Conservation (phyloP, 768 basidiomycete genomes). For the Lactarius sp. region DNA sequence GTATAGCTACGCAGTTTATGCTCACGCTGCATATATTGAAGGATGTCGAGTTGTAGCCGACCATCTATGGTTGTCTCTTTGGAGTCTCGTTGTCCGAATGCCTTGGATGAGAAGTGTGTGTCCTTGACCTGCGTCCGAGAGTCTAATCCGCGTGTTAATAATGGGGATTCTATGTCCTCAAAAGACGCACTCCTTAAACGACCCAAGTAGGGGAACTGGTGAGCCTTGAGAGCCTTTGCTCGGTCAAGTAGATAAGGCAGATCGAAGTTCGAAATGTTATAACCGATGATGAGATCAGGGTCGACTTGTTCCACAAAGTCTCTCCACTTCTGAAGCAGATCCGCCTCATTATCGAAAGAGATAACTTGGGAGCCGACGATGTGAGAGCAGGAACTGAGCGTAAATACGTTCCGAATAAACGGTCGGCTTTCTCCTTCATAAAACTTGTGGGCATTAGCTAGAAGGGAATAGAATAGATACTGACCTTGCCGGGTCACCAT, state of each 20-base stretch:
- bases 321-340: constrained; percentile 80
- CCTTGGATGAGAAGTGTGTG: constrained; percentile 97
- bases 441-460: not conserved
- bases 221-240: constrained; percentile 71
- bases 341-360: constrained; percentile 66
- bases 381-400: constrained; percentile 87
- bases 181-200: constrained; percentile 28
- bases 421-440: constrained; percentile 79
- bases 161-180: not conserved
- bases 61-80: constrained; percentile 91
- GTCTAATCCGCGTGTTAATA: constrained; percentile 41
- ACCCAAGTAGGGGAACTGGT: constrained; percentile 69
- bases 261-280: constrained; percentile 93
- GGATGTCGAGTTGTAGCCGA: constrained; percentile 88
- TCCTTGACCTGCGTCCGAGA: constrained; percentile 77
- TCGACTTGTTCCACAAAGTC: constrained; percentile 88
- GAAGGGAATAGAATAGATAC: not conserved
- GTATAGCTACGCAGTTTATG: constrained; percentile 97
- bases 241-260: constrained; percentile 94
- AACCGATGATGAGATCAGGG: constrained; percentile 94
- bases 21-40: constrained; percentile 98
- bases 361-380: constrained; percentile 98
- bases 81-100: constrained; percentile 94
- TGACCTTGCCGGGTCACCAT: constrained; percentile 97
- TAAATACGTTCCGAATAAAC: constrained; percentile 95